phyloP scores from a whole-genome alignment of 2,329 filamentous ascomycete genomes.

The Lojkania enalia region DNA sequence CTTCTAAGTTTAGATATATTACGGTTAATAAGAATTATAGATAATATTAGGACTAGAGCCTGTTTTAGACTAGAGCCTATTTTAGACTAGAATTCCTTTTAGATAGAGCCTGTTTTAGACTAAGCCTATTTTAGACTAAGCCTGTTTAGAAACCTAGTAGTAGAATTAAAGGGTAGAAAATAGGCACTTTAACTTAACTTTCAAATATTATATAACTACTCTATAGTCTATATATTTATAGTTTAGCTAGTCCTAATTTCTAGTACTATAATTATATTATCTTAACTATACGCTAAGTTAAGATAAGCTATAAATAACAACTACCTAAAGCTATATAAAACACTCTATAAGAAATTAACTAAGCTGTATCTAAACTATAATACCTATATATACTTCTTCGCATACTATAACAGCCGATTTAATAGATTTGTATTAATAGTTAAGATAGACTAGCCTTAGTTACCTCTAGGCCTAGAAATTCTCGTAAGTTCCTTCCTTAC shows the following conservation, averaged over 20 bases:
- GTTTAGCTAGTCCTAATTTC: background rate
- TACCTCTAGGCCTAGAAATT: slow-evolving; percentile 7
- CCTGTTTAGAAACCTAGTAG: background rate
- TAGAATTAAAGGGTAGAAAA: background rate
- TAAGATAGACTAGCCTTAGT: slow-evolving; percentile 6
- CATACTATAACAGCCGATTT: slow-evolving; percentile 11
- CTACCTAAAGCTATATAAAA: slow-evolving; percentile 6
- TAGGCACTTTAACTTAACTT: background rate
- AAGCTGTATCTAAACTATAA: slow-evolving; percentile 9
- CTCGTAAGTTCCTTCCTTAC: slow-evolving; percentile 6
- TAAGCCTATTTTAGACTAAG: no score
- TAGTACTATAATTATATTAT: background rate
- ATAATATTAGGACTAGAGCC: background rate
- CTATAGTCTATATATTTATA: background rate
- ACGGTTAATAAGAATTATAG: no score
- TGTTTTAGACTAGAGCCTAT: no score
- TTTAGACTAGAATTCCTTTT: no score
- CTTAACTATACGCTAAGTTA: background rate
- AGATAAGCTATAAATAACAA: slow-evolving; percentile 10
- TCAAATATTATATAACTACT: background rate
- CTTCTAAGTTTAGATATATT: background rate
- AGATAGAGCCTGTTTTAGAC: background rate
- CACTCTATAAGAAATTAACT: slow-evolving; percentile 5
- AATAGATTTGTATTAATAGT: slow-evolving; percentile 8
- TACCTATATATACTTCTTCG: slow-evolving; percentile 13